phyloP scores from a whole-genome alignment of 2,329 filamentous ascomycete genomes.

The Colletotrichum falcatum region DNA sequence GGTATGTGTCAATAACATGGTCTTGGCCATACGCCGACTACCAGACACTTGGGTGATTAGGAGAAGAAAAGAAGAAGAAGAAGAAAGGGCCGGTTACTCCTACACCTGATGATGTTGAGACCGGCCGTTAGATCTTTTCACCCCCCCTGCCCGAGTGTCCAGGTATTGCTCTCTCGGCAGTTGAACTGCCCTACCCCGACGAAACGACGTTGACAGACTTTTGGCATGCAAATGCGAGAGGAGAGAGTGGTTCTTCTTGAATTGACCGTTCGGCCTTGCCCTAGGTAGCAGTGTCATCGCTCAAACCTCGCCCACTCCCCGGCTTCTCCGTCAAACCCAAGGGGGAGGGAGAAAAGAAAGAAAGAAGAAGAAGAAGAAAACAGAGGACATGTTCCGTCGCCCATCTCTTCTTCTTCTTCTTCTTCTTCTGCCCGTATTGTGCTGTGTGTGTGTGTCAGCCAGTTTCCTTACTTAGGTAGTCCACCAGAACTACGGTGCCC shows the following conservation, averaged over 20 bases:
- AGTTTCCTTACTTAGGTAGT: conserved; percentile 1
- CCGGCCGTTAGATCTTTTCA: no score
- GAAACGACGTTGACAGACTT: neutral
- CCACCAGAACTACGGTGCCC: neutral
- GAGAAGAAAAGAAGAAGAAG: no score
- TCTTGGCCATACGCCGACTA: neutral
- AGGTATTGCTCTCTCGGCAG: neutral
- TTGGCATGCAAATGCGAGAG: neutral
- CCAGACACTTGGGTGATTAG: no score
- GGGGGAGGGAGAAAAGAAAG: no score
- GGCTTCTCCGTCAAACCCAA: conserved; percentile 22
- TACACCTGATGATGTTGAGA: no score
- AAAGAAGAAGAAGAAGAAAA: no score
- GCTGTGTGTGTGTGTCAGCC: conserved; percentile 29
- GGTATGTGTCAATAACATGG: neutral
- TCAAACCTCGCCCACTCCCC: conserved; percentile 7
- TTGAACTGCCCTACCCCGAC: neutral
- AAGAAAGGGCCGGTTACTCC: no score
- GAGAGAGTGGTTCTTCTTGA: conserved; percentile 1
- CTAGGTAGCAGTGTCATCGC: conserved; percentile 10
- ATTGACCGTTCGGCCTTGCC: conserved; percentile 3
- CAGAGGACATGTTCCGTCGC: conserved; percentile 12
- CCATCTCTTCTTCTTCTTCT: conserved; percentile 27
- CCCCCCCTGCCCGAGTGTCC: no score
- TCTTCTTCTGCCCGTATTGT: conserved; percentile 4